Conservation (phyloP, 345 rosid species). For the Mallotus nudiflorus region DNA sequence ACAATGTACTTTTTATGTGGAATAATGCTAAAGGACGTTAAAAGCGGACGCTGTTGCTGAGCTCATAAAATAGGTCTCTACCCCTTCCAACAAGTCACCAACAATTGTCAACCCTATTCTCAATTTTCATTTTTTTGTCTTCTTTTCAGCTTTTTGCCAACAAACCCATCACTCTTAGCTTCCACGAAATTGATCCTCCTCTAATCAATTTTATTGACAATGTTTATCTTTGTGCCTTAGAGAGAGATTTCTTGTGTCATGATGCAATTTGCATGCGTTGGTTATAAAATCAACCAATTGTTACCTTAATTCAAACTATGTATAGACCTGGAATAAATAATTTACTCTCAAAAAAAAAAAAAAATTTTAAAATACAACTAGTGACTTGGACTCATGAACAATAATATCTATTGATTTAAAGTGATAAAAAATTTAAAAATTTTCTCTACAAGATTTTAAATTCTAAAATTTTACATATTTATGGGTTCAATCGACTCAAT, state of each 20-base stretch:
- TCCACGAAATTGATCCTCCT: slow-evolving; percentile 27
- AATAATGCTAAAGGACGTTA: slow-evolving; percentile 19
- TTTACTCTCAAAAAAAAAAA: too few species aligned
- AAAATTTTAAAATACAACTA: too few species aligned
- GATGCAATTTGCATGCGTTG: not conserved
- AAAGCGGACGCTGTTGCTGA: slow-evolving; percentile 44
- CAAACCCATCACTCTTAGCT: slow-evolving; percentile 25
- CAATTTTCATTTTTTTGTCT: not conserved
- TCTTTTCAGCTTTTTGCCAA: not conserved
- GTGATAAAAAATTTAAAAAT: too few species aligned
- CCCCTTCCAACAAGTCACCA: slow-evolving; percentile 22
- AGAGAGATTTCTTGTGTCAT: too few species aligned
- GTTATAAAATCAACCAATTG: not conserved
- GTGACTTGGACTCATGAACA: too few species aligned
- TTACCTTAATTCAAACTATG: too few species aligned
- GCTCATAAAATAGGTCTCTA: slow-evolving; percentile 26
- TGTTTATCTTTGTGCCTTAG: too few species aligned
- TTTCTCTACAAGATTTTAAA: too few species aligned
- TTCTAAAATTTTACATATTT: too few species aligned
- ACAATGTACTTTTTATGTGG: slow-evolving; percentile 34
- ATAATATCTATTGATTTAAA: too few species aligned
- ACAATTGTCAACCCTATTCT: slow-evolving; percentile 39
- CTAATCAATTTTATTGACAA: not conserved
- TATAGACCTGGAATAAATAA: too few species aligned
- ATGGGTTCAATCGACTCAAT: too few species aligned